Conservation (phyloP, 441 rosid species). For the Biscutella laevigata region DNA sequence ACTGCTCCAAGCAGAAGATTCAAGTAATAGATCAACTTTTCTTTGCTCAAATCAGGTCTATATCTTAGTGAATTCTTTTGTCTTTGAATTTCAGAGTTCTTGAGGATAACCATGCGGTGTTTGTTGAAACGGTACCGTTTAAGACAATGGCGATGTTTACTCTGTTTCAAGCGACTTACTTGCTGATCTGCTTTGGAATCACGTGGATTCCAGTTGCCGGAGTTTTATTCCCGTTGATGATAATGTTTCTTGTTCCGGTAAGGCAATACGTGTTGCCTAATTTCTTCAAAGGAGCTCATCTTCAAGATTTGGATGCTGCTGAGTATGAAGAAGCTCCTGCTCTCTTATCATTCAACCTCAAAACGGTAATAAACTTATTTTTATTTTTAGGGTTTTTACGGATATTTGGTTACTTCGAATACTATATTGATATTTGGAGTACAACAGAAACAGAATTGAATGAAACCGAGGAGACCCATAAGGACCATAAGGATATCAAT, state of each 20-base stretch:
- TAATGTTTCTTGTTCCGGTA: constrained; percentile 60
- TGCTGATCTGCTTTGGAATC: constrained; percentile 53
- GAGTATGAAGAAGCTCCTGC: constrained; percentile 71
- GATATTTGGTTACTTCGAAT: too few species aligned
- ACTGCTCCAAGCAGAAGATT: constrained; percentile 61
- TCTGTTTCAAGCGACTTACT: constrained; percentile 49
- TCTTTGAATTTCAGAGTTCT: constrained; percentile 34
- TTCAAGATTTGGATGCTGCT: constrained; percentile 61
- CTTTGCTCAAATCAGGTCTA: not conserved
- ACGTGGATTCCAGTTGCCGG: constrained; percentile 71
- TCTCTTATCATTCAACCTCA: constrained; percentile 37
- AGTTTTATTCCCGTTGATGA: constrained; percentile 58
- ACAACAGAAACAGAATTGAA: too few species aligned
- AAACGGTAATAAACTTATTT: constrained; percentile 36
- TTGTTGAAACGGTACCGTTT: constrained; percentile 65
- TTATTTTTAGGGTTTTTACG: too few species aligned
- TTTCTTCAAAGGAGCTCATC: constrained; percentile 55
- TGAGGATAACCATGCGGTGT: constrained; percentile 50
- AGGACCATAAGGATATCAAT: too few species aligned
- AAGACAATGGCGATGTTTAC: constrained; percentile 49
- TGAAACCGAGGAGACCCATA: too few species aligned
- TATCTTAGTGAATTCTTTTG: not conserved
- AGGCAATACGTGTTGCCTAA: constrained; percentile 59
- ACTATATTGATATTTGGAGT: too few species aligned
- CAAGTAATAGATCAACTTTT: constrained; percentile 35